Conservation (phyloP, 768 basidiomycete species). For the Mycena rosella region DNA sequence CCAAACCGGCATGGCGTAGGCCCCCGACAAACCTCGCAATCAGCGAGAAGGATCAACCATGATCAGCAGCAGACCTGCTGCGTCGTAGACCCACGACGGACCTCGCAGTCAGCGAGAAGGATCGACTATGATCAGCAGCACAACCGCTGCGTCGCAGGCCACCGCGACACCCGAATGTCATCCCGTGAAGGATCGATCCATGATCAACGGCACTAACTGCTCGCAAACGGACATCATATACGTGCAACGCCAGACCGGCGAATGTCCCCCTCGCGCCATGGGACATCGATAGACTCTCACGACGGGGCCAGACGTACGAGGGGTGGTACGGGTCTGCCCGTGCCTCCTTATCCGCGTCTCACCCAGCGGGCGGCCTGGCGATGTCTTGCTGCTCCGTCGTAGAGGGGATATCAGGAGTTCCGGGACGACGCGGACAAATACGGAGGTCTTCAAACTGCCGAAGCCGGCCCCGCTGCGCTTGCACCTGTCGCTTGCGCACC, state of each 20-base stretch:
- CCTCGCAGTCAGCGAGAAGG: background rate
- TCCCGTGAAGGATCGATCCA: background rate
- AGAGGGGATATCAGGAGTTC: slow-evolving; percentile 13
- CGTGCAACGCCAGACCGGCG: slow-evolving; percentile 8
- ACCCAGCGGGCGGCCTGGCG: slow-evolving; percentile 2
- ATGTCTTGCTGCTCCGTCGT: slow-evolving; percentile 13
- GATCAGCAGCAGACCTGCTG: background rate
- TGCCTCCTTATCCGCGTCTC: slow-evolving; percentile 17
- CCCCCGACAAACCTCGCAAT: background rate
- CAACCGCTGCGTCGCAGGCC: background rate
- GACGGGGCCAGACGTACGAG: slow-evolving; percentile 16
- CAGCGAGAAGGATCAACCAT: slow-evolving; percentile 1
- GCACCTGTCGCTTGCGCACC: background rate
- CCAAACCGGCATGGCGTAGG: background rate
- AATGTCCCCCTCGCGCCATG: slow-evolving; percentile 13
- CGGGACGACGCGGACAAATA: slow-evolving; percentile 19
- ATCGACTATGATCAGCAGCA: background rate
- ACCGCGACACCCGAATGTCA: background rate
- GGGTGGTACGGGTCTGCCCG: slow-evolving; percentile 5
- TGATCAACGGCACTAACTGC: slow-evolving; percentile 3
- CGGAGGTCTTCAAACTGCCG: slow-evolving; percentile 11
- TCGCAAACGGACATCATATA: slow-evolving; percentile 3
- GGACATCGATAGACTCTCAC: slow-evolving; percentile 16
- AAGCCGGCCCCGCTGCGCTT: slow-evolving; percentile 18
- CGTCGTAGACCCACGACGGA: background rate